Base-by-base conservation (phyloP, 1,284 basidiomycete genomes). In the Trichosporon faecale region DNA sequence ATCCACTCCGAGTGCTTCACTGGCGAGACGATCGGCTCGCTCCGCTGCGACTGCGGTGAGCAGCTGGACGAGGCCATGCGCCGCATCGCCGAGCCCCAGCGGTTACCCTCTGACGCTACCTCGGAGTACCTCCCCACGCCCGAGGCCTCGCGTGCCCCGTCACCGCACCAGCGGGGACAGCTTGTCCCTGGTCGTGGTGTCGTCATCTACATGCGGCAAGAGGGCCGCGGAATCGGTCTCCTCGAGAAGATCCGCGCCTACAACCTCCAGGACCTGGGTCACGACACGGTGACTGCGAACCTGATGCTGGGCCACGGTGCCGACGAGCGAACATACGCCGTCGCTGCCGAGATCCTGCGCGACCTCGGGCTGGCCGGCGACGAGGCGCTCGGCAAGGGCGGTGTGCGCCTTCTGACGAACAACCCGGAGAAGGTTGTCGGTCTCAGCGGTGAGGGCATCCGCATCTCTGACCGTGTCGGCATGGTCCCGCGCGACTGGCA, bases 1-100 rank as follows among this genome's bases (percentile, higher is more conserved):
- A 95, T 99, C 67, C 97, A 99, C 84, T 96, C 94, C 23, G 97
- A 99, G 82, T 99, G 97, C 83, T 99, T 95, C 84, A 99, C 97
- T 0, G 97, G 97, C 52, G 97, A 99, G 84, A 99, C 95, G 9
- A 91, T 98, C 71, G 97, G 97, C 11, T 96, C 94, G 79, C 95
- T 98, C 91, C 91, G 97, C 35, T 99, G 97, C 82, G 97, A 99
- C 82, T 99, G 97, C 79, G 97, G 97, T 21, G 95, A 99, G 83
- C 97, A 99, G 82, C 87, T 99, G 16, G 95, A 98, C 83, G 95
- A 98, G 82, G 95, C 97, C 29, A 90, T 99, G 75, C 89, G 94
- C 9, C 90, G 91, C 74, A 98, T 99, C 75, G 91, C 91, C 18
- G 88, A 89, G 79, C 90, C 92, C 57, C 89, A 80, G 70, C 68